These are phyloP conservation scores for Mycena sanguinolenta DNA, from an alignment of 768 basidiomycete genomes.

Conservation along the genomic window DNA sequence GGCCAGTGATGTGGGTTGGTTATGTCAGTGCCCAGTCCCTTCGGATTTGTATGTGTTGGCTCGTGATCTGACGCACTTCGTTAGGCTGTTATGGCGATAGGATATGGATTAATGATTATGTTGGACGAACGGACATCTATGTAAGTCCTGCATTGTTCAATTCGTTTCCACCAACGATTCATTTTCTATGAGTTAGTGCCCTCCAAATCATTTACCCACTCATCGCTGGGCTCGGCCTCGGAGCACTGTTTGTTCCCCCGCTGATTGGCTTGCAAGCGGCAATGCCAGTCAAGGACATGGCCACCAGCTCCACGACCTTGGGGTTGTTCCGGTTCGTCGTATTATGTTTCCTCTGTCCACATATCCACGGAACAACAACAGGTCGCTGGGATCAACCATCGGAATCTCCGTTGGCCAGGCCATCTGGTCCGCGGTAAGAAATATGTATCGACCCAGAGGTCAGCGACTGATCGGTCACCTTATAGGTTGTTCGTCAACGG, in stretches of 20 bases:
- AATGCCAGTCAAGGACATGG: slow-evolving; percentile 91
- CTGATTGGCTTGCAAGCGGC: slow-evolving; percentile 84
- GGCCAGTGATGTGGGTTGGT: slow-evolving; percentile 68
- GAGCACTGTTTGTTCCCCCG: slow-evolving; percentile 79
- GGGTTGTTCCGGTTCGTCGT: slow-evolving; percentile 71
- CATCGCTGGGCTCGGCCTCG: slow-evolving; percentile 73
- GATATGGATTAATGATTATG: slow-evolving; percentile 81
- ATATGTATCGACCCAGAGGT: too few relatives aligned
- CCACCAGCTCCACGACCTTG: slow-evolving; percentile 80
- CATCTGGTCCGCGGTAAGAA: slow-evolving; percentile 69
- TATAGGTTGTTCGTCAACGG: slow-evolving; percentile 20
- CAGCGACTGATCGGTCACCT: too few relatives aligned
- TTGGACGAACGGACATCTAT: slow-evolving; percentile 70
- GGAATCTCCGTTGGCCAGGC: slow-evolving; percentile 82
- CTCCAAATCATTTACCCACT: slow-evolving; percentile 74
- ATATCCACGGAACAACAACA: slow-evolving; percentile 40
- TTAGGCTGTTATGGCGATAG: slow-evolving; percentile 65
- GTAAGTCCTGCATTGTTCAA: slow-evolving; percentile 42
- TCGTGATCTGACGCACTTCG: not conserved
- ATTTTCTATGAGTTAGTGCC: slow-evolving; percentile 52
- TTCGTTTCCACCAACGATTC: slow-evolving; percentile 11
- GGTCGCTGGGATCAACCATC: slow-evolving; percentile 79
- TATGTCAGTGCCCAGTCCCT: slow-evolving; percentile 45
- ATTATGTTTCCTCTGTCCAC: slow-evolving; percentile 48
- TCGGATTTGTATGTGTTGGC: not conserved